Evolutionary conservation across 345 rosid species (phyloP).

Genomic region (Gossypium bickii): DNA sequence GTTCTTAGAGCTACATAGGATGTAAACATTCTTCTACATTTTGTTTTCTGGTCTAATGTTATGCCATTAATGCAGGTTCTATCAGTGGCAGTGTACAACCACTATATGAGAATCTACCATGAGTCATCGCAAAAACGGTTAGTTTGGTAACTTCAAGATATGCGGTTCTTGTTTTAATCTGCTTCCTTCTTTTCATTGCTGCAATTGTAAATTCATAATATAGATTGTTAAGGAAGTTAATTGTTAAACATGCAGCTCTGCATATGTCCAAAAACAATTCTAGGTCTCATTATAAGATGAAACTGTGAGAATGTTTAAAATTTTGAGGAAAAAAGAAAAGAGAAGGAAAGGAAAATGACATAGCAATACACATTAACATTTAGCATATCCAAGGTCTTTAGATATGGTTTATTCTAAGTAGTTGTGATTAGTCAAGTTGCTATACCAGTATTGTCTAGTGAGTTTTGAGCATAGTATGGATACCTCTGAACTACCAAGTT

Average conservation of each 20-base stretch:
- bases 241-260: not conserved
- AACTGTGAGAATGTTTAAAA: not conserved
- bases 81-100: conserved; percentile 97
- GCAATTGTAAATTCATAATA: not conserved
- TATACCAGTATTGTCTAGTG: not conserved
- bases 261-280: too few species aligned
- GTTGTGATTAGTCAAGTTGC: not conserved
- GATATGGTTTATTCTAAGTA: not conserved
- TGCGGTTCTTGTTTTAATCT: not conserved
- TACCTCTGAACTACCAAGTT: not conserved
- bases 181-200: not conserved
- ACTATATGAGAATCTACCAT: conserved; percentile 79
- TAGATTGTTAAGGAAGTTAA: not conserved
- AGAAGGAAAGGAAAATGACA: not conserved
- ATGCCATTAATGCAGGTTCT: conserved; percentile 62
- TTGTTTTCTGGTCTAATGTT: not conserved
- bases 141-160: conserved; percentile 21
- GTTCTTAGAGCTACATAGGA: not conserved
- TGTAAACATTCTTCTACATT: not conserved
- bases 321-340: not conserved
- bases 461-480: not conserved
- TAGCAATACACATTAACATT: not conserved
- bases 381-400: not conserved
- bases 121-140: conserved; percentile 72
- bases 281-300: not conserved